A percentile compares a stretch with the other conserved stretches of the same genome.
These are phyloP conservation scores for Cinchona pubescens DNA, from an alignment of 257 asterid species.

Conservation along the genomic window DNA sequence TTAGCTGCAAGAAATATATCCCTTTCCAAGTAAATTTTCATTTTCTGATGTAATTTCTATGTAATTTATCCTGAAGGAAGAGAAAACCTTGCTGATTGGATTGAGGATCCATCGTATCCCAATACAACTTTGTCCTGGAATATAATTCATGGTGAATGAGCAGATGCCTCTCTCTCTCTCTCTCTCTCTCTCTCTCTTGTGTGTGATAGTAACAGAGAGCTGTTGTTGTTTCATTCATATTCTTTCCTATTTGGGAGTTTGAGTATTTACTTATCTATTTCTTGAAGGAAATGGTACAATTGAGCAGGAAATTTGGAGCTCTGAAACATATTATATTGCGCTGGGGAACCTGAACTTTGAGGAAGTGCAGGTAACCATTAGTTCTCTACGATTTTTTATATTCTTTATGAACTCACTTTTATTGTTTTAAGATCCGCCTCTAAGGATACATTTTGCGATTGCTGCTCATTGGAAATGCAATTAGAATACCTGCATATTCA, in stretches of 20 bases:
- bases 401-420: background rate
- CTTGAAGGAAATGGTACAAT: conserved; percentile 22
- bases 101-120: conserved; percentile 19
- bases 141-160: conserved; percentile 15
- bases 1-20: too few species aligned
- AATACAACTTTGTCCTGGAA: conserved; percentile 19
- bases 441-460: background rate
- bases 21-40: background rate
- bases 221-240: conserved; percentile 2
- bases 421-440: background rate
- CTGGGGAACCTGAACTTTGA: conserved; percentile 21
- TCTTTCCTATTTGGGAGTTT: background rate
- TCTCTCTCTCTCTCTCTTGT: background rate
- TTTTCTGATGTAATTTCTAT: background rate
- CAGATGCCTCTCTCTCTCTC: background rate
- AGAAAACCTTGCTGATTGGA: conserved; percentile 20
- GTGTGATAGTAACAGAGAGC: too few species aligned
- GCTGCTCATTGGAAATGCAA: background rate
- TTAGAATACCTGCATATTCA: background rate
- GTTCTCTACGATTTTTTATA: background rate
- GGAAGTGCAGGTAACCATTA: conserved; percentile 24
- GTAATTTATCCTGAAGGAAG: conserved; percentile 15
- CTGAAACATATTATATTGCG: conserved; percentile 19
- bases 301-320: conserved; percentile 21
- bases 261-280: background rate